These are phyloP conservation scores for Mycena crocata DNA, from an alignment of 768 basidiomycete species.

Conservation along the genomic window DNA sequence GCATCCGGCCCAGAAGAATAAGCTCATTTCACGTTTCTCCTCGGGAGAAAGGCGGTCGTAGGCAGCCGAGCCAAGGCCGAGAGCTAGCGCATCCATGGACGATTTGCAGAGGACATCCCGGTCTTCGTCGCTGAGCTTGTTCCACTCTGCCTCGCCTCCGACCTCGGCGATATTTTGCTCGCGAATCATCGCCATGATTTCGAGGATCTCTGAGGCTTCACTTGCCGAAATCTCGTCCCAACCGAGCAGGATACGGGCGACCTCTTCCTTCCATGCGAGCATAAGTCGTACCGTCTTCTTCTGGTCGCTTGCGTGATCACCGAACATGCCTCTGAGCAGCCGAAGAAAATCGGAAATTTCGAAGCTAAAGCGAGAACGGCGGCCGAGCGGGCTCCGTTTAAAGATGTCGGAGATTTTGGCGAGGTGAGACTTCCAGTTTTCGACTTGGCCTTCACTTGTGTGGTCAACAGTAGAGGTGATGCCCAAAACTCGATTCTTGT, in stretches of 20 bases:
- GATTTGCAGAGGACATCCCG: slow-evolving; percentile 6
- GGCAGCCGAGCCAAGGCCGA: slow-evolving; percentile 21
- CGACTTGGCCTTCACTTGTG: slow-evolving; percentile 35
- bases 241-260: not conserved
- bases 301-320: slow-evolving; percentile 14
- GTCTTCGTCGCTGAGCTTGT: slow-evolving; percentile 17
- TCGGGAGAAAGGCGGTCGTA: slow-evolving; percentile 10
- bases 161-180: slow-evolving; percentile 4
- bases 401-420: not conserved
- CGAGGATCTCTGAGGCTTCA: not conserved
- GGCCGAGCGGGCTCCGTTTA: not conserved
- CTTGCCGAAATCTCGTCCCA: not conserved
- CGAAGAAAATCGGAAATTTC: slow-evolving; percentile 10
- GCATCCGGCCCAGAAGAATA: slow-evolving; percentile 40
- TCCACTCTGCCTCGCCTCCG: slow-evolving; percentile 18
- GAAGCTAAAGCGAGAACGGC: not conserved
- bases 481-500: slow-evolving; percentile 9
- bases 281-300: not conserved
- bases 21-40: slow-evolving; percentile 22
- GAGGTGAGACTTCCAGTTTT: slow-evolving; percentile 11
- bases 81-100: slow-evolving; percentile 12
- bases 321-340: slow-evolving; percentile 4
- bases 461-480: slow-evolving; percentile 31
- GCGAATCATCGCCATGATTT: not conserved
- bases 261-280: not conserved